Base-by-base conservation (phyloP, 2,329 filamentous ascomycete species). In the Penicillium sclerotigenum region DNA sequence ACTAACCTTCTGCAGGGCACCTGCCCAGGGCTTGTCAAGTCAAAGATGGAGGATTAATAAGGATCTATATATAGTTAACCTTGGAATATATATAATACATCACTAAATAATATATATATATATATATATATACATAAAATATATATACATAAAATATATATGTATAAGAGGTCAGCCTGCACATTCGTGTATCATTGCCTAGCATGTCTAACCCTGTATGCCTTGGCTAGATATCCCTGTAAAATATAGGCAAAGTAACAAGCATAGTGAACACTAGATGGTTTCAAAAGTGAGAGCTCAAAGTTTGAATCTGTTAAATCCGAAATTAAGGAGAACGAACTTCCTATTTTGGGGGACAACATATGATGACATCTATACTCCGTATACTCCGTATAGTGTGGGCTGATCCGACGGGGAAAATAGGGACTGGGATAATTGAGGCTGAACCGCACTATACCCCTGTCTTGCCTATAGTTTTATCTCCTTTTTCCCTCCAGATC, bases 351-450 rank as follows among this genome's bases (percentile, higher is more conserved):
- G 10, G 47, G 47, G 13, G 13, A 20, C 36, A 50, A 31, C 47
- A 42, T 50, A 7, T 24, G 47, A 50, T 50, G n/a, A n/a, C n/a
- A n/a, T n/a, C n/a, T n/a, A n/a, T n/a, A n/a, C n/a, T n/a, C n/a
- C n/a, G n/a, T n/a, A n/a, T n/a, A n/a, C n/a, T n/a, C n/a, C n/a
- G n/a, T n/a, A n/a, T n/a, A n/a, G n/a, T 48, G 43, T 54, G 51
- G 51, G 51, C 45, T 54, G 51, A 48, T 54, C 29, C 34, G 26
- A 29, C 51, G 51, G 51, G 28, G 51, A 24, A 49, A 54, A 33
- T 49, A 49, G 43, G 45, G 22, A 48, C 34, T 18, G 26, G 14
- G 14, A 18, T 8, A 3, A 9, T 47, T 40, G 50, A 53, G 50
- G 42, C 50, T 53, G 42, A 53, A 36, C 16, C 40, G 34, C 33